Percentiles rank a stretch among this genome's conserved stretches.
Evolutionary conservation across 371 early-diverging fungal species (phyloP).

Genomic region (Smittium culicis): DNA sequence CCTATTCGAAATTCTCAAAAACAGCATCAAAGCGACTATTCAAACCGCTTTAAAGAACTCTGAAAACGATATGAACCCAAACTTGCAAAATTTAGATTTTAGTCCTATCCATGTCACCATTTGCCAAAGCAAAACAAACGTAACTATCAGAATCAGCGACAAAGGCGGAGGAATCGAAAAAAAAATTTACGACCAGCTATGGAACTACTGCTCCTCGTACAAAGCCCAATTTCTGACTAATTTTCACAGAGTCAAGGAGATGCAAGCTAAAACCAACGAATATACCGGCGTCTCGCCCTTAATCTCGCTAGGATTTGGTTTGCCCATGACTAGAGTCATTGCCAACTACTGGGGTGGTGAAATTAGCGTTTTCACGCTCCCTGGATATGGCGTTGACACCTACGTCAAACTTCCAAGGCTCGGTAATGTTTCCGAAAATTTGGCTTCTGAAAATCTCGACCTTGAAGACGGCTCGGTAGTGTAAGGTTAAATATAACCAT

Average conservation of each 20-base stretch:
- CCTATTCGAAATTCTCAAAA: slow-evolving; percentile 81
- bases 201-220: slow-evolving; percentile 59
- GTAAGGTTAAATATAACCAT: neutral
- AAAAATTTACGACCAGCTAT: slow-evolving; percentile 47
- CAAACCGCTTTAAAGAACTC: neutral
- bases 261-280: slow-evolving; percentile 44
- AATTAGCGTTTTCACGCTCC: slow-evolving; percentile 53
- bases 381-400: slow-evolving; percentile 78
- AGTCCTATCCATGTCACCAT: slow-evolving; percentile 73
- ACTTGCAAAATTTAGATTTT: slow-evolving; percentile 12
- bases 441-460: slow-evolving; percentile 21
- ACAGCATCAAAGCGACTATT: slow-evolving; percentile 48
- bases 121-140: slow-evolving; percentile 48
- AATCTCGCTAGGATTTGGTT: slow-evolving; percentile 62
- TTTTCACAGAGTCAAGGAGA: slow-evolving; percentile 40
- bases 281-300: slow-evolving; percentile 24
- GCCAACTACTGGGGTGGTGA: slow-evolving; percentile 76
- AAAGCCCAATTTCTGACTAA: slow-evolving; percentile 39
- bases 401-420: slow-evolving; percentile 59
- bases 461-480: neutral
- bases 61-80: neutral
- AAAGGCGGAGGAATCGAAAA: slow-evolving; percentile 74
- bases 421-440: slow-evolving; percentile 52
- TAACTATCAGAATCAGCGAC: slow-evolving; percentile 84
- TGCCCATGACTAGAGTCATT: slow-evolving; percentile 72